Evolutionary conservation across 2,329 filamentous ascomycete genomes (phyloP).

Genomic region (Juglanconis oblonga): DNA sequence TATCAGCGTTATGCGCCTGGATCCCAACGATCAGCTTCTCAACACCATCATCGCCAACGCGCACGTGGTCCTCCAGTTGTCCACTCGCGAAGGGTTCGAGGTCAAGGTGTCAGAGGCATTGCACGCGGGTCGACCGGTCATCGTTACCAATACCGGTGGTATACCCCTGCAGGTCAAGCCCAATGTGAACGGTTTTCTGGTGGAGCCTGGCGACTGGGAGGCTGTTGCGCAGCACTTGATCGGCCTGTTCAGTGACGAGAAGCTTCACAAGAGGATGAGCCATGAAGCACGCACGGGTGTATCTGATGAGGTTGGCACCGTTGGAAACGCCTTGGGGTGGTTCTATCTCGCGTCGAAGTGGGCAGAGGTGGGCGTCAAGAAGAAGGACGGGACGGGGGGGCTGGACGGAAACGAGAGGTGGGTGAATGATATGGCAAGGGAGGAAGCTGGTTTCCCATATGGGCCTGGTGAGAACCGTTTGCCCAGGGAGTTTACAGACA

Average conservation of each 20-base stretch:
- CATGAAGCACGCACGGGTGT: conserved; percentile 62
- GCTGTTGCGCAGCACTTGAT: conserved; percentile 66
- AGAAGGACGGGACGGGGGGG: conserved; percentile 32
- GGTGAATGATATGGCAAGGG: conserved; percentile 72
- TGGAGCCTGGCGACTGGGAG: conserved; percentile 67
- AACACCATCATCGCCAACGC: conserved; percentile 73
- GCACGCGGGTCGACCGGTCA: conserved; percentile 75
- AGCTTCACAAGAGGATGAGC: conserved; percentile 65
- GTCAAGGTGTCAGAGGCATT: conserved; percentile 83
- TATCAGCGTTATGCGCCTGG: conserved; percentile 73
- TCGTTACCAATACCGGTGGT: conserved; percentile 72
- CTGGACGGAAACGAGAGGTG: conserved; percentile 61
- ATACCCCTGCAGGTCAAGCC: conserved; percentile 77
- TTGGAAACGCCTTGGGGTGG: conserved; percentile 75
- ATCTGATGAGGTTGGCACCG: conserved; percentile 78
- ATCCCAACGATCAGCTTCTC: conserved; percentile 75
- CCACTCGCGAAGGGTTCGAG: conserved; percentile 79
- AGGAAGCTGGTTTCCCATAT: conserved; percentile 61
- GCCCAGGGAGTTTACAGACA: conserved; percentile 44
- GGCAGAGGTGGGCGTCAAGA: conserved; percentile 49
- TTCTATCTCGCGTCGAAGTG: conserved; percentile 72
- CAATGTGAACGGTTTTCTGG: conserved; percentile 69
- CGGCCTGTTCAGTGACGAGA: conserved; percentile 62
- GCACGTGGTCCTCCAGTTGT: conserved; percentile 73
- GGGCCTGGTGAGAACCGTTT: conserved; percentile 57